phyloP scores from a whole-genome alignment of 2,329 filamentous ascomycete species.

The Sporothrix pseudoabietina region DNA sequence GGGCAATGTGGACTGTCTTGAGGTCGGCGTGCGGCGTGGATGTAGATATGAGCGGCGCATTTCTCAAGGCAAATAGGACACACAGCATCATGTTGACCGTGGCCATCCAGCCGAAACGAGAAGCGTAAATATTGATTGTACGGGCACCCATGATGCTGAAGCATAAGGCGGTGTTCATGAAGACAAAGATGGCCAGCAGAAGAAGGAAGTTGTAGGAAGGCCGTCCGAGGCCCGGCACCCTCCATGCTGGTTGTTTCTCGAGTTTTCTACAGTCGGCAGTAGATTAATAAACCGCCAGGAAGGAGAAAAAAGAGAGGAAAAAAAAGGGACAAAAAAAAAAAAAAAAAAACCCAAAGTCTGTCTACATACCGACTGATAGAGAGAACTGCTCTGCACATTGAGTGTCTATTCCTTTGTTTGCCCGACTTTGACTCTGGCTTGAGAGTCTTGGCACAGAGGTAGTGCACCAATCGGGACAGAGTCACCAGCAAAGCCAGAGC shows the following conservation, averaged over 20 bases:
- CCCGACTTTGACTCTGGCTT: not conserved
- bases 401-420: not conserved
- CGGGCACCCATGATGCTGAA: constrained; percentile 17
- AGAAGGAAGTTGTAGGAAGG: not conserved
- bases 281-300: not conserved
- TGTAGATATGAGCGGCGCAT: constrained; percentile 57
- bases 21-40: constrained; percentile 51
- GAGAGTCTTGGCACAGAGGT: not conserved
- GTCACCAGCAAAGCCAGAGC: not conserved
- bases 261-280: not conserved
- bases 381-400: not conserved
- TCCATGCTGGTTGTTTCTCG: not conserved
- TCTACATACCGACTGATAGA: not conserved
- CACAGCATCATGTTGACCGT: constrained; percentile 52
- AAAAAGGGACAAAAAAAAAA: no score
- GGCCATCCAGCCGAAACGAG: constrained; percentile 31
- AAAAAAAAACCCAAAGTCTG: not conserved
- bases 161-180: constrained; percentile 19
- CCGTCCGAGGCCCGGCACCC: not conserved
- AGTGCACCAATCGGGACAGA: not conserved
- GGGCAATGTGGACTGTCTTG: constrained; percentile 47
- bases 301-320: no score
- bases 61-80: constrained; percentile 58
- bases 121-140: constrained; percentile 26
- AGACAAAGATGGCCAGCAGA: constrained; percentile 3